Evolutionary conservation across 768 basidiomycete genomes (phyloP), one percentile per base, ranked within the genome.

Genomic region (Trametes meyenii): DNA sequence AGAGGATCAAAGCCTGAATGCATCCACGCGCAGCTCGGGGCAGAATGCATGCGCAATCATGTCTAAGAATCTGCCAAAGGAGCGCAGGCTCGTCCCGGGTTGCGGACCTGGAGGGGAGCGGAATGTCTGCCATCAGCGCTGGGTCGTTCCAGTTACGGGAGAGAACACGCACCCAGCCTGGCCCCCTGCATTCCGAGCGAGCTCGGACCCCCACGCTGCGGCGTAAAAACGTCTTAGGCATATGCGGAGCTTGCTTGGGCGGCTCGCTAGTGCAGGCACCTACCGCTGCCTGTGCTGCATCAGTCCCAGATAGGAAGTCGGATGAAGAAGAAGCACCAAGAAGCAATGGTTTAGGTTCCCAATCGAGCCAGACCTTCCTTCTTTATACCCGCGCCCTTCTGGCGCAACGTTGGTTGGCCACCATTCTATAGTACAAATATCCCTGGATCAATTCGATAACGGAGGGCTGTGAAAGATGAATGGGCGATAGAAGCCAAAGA

Each of bases 401-500:
- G 11, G n/a, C 35, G n/a, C 26, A 33, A 17, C 24, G 19, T 13
- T 8, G 40, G 2, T 35, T 26, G 19, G 55, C 14, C 10, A 5
- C 26, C 26, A 17, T 38, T 8, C 35, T 26, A 33, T 3, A 13
- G 12, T 21, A 49, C 10, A 39, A 29, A n/a, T 1, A n/a, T 40
- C 48, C 55, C 45, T 51, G 61, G 61, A 62, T 62, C 61, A 56
- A 39, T 50, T 43, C 46, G 61, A 62, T 62, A 56, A 56, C 50
- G 44, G 35, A 21, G 50, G 42, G 48, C 42, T 39, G 55, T 45
- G 55, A 40, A 21, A 61, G 53, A 55, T 56, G 60, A 44, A 33
- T 33, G 29, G 26, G 24, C 2, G 61, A 62, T 62, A 56, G 61
- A 62, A 62, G 61, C 55, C 21, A 39, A 53, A 36, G 24, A 1